Percentiles rank a stretch among this genome's conserved stretches.
phyloP scores from a whole-genome alignment of 805 yeast species.

The Saccharomycopsis sp. region DNA sequence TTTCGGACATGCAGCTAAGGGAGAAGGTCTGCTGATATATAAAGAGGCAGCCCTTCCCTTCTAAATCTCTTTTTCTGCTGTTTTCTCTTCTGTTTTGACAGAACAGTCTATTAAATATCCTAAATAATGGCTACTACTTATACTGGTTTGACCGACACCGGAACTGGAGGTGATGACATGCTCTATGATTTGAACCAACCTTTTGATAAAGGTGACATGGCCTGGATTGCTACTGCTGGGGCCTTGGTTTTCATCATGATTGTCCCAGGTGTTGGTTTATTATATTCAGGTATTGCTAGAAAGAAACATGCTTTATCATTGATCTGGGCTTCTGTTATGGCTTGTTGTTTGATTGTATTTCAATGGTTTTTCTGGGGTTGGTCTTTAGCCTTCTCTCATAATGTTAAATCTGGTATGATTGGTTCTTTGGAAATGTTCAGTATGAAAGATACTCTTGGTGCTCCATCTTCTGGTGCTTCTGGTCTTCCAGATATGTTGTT shows the following conservation, averaged over 20 bases:
- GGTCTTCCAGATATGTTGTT: conserved; percentile 83
- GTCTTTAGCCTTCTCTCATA: conserved; percentile 74
- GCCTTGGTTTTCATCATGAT: conserved; percentile 85
- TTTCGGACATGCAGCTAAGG: too few species aligned
- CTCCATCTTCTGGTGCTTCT: conserved; percentile 52
- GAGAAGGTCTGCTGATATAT: too few species aligned
- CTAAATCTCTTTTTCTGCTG: not conserved
- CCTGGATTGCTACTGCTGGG: conserved; percentile 71
- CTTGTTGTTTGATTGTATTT: conserved; percentile 70
- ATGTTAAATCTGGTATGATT: conserved; percentile 50
- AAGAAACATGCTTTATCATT: conserved; percentile 93
- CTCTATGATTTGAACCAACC: conserved; percentile 60
- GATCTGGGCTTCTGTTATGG: conserved; percentile 90
- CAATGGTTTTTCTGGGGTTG: conserved; percentile 99
- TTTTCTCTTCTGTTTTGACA: not conserved
- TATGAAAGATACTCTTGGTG: conserved; percentile 72
- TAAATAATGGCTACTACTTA: conserved; percentile 24
- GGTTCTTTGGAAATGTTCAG: conserved; percentile 80
- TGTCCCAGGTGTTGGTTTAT: conserved; percentile 86
- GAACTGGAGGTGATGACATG: conserved; percentile 77
- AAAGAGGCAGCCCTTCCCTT: too few species aligned
- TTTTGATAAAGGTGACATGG: conserved; percentile 70
- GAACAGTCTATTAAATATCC: not conserved
- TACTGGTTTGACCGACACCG: conserved; percentile 42
- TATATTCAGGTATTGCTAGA: conserved; percentile 89